Conservation (phyloP, 495 filamentous ascomycete genomes). For the Pyrenula massariospora region DNA sequence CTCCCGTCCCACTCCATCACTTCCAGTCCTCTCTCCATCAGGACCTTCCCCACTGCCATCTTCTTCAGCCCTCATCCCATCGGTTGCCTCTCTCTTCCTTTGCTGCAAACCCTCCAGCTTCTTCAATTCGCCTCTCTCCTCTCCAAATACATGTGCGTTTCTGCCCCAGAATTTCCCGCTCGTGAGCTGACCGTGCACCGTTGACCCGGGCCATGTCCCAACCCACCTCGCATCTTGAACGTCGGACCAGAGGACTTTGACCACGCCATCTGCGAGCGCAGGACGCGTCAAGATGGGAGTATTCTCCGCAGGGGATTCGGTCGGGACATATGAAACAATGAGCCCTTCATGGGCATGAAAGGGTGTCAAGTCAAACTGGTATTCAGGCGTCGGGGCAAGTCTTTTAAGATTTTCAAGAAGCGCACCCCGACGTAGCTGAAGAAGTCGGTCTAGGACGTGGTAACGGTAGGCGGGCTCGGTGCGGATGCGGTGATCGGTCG, state of each 20-base stretch:
- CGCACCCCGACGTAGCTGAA: neutral
- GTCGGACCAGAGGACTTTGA: neutral
- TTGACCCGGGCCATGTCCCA: neutral
- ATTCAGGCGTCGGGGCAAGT: neutral
- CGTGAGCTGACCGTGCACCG: neutral
- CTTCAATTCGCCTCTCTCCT: slow-evolving; percentile 13
- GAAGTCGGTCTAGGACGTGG: neutral
- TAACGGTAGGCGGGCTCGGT: neutral
- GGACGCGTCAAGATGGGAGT: neutral
- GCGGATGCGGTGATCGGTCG: neutral
- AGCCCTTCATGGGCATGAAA: neutral
- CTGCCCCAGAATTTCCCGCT: slow-evolving; percentile 2
- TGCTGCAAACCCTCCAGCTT: neutral
- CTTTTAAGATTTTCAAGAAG: neutral
- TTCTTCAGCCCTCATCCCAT: slow-evolving; percentile 20
- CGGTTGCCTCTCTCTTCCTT: neutral
- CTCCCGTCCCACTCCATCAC: slow-evolving; percentile 12
- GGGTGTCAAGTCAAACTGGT: neutral
- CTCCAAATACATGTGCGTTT: slow-evolving; percentile 22
- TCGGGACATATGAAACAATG: neutral
- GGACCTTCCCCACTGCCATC: slow-evolving; percentile 11
- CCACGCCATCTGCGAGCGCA: neutral
- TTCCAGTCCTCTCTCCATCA: slow-evolving; percentile 20
- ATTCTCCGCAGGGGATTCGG: neutral
- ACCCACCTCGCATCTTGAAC: neutral